Base-by-base conservation (phyloP, 176 grass and related monocot genomes). In the Chrysopogon serrulatus region DNA sequence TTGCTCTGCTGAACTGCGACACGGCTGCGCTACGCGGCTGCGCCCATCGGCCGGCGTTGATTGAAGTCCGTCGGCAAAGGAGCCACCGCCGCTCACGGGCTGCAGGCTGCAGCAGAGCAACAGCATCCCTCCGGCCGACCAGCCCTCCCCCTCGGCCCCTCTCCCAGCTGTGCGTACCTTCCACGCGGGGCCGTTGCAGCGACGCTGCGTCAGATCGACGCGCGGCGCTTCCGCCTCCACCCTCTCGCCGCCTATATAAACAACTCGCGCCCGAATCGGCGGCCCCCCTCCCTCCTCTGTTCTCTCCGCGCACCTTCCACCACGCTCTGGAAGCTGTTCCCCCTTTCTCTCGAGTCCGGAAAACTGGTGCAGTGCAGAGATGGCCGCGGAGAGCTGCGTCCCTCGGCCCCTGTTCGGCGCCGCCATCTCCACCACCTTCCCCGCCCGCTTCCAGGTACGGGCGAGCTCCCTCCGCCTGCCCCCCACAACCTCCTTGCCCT, bases 371-470 rank as follows among this genome's bases (percentile, higher is more conserved):
- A 64, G 0, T 13, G 30, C 73, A 64, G 30, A 95, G 26, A 98
- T 98, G 96, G 44, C 89, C 41, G 88, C 17, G 33, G 96, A 95
- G 83, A 80, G 70, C 89, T 84, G 86, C 76, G 31, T 40, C 35
- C 76, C 56, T 28, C 66, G 87, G 21, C 85, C 93, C 65, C 74
- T 98, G 21, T 98, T 98, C 90, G 93, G 96, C 44, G 93, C 93
- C 77, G 91, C 96, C 35, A 83, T 98, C 82, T 89, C 91, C 77
- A 92, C 77, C 77, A 28, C 42, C 40, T 94, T 98, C 71, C 93
- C 93, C 83, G 10, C 37, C 37, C 88, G 96, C 24, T 96, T 95
- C 85, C 91, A 94, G 90, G 96, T 90, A 82, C 44, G 19, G 5
- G 18, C n/a, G n/a, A n/a, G 60, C 16, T 11, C 19, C 5, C 23